phyloP scores from a whole-genome alignment of 2,329 filamentous ascomycete genomes.

The Epichloe gansuensis region DNA sequence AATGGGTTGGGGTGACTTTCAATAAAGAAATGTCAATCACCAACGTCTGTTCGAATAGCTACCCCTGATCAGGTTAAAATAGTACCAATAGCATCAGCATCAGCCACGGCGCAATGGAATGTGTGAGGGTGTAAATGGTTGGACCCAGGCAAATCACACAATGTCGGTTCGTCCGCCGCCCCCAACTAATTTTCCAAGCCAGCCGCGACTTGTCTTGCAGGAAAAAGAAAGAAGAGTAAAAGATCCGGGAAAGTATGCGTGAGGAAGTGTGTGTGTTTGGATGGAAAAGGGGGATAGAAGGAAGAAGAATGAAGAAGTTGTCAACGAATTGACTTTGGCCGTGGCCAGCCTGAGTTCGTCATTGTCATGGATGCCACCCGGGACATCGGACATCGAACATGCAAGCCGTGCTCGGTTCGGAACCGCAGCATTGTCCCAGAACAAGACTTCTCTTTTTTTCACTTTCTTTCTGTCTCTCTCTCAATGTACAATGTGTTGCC shows the following conservation, averaged over 20 bases:
- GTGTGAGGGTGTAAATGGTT: conserved; percentile 5
- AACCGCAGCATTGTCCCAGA: conserved; percentile 2
- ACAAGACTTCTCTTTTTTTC: neutral
- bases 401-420: neutral
- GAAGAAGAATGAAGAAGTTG: neutral
- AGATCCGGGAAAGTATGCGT: neutral
- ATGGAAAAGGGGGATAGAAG: conserved; percentile 1
- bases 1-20: neutral
- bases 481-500: conserved; percentile 4
- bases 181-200: conserved; percentile 1
- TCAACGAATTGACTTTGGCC: neutral
- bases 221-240: neutral
- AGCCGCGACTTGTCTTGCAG: conserved; percentile 1
- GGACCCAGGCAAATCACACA: conserved; percentile 5
- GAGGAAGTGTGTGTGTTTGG: neutral
- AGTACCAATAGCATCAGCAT: conserved; percentile 1
- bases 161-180: conserved; percentile 1
- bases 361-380: conserved; percentile 4
- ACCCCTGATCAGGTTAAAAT: neutral
- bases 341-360: conserved; percentile 1
- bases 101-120: conserved; percentile 4
- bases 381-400: neutral
- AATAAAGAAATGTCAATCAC: conserved; percentile 2
- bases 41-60: conserved; percentile 4
- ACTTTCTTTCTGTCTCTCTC: neutral